Evolutionary conservation across 768 basidiomycete genomes (phyloP), one percentile per base, ranked within the genome.

Genomic region (Clitopilus hobsonii): DNA sequence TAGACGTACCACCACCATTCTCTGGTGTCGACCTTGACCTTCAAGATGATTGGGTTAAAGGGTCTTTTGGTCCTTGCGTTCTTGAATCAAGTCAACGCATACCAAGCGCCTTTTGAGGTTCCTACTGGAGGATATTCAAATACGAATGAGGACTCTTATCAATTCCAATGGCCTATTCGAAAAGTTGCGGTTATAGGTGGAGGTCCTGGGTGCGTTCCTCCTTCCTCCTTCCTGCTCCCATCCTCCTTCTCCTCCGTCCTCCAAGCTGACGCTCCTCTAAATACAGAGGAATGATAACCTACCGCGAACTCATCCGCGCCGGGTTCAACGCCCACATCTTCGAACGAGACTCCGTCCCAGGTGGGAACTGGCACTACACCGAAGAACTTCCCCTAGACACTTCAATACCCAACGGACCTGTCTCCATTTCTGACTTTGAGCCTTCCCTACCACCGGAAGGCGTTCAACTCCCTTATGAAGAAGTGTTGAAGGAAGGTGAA

Each of bases 281-380:
- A 11, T n/a, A 30, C 53, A 76, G 75, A n/a, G 71, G 72, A 14
- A 57, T 76, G 7, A 63, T 72, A 2, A 60, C 68, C 8, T 72
- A 73, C 55, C 70, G 72, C 1, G 71, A 73, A 54, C 59, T 76
- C 24, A 52, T 59, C 5, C 58, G 67, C 26, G 67, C 67, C 1
- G 74, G 73, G 2, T 71, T 68, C 51, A 67, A 72, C 24, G 71
- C 71, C 20, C 69, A 68, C 36, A 38, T 74, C 7, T 74, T 69
- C 49, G 72, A 75, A 52, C 69, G 74, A n/a, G 75, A 75, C 56
- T 54, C 61, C 24, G 51, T 65, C 0, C 73, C 75, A 1, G 73
- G 74, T 2, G 74, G 74, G 7, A 74, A 71, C 54, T 77, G 75
- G 75, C 73, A 73, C 54, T 75, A 75, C 49, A 72, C 71, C 6